Evolutionary conservation across 2,329 filamentous ascomycete genomes (phyloP), one percentile per base, ranked within the genome.

Genomic region (Trichoderma simmonsii): DNA sequence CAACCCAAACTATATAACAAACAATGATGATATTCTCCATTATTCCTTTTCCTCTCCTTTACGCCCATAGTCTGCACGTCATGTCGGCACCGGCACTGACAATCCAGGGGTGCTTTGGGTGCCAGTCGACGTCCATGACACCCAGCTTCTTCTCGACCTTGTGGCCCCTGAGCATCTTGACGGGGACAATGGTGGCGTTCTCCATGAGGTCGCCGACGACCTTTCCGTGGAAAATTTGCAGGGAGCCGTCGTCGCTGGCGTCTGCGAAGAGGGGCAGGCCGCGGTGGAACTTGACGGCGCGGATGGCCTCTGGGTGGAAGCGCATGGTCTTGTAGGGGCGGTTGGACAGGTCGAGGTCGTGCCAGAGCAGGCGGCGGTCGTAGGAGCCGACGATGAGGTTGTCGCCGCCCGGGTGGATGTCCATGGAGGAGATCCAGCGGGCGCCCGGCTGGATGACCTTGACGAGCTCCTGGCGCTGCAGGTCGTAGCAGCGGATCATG

Each of bases 221-320:
- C 83, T 95, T 97, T 71, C 94, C 95, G 80, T 98, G 95, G 89
- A 98, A 98, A 69, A 99, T 93, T 81, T 99, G 96, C 75, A 98
- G 84, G 24, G 92, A 94, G 32, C 96, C 96, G 81, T 99, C 96
- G 80, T 99, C 97, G 80, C 93, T 96, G 24, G 94, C 94, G 80
- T 98, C 95, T 0, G 95, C 96, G 78, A 99, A 98, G 43, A 99
- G 86, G 21, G 96, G 95, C 56, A 87, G 89, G 73, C 90, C 90
- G 72, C 91, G 90, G 82, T 99, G 97, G 83, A 93, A 99, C 76
- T 90, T 91, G 70, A 98, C 96, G 14, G 92, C 90, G 62, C 97
- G 90, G 78, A 99, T 97, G 60, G 96, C 96, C 82, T 97, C 93
- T 73, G 89, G 85, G 84, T 99, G 96, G 85, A 98, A 99, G 65